Conservation (phyloP, 257 asterid genomes). For the Coffea eugenioides region DNA sequence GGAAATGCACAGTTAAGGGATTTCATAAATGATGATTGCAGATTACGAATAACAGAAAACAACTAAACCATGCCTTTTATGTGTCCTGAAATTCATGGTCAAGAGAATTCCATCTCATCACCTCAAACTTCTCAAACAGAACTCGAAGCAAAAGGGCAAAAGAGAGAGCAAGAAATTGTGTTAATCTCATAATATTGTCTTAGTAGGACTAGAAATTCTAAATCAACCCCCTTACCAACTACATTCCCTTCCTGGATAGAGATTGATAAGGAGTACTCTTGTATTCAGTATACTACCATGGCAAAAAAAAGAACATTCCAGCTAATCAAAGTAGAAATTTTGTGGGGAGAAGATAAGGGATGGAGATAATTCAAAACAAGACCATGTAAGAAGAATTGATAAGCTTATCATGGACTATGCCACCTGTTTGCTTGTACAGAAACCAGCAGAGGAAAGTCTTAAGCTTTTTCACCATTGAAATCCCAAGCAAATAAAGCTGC, state of each 20-base stretch:
- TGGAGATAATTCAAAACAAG: background rate
- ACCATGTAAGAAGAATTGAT: background rate
- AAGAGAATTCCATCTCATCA: background rate
- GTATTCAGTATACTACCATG: background rate
- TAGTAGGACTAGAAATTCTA: background rate
- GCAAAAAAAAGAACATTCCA: conserved; percentile 1
- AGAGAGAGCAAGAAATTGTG: background rate
- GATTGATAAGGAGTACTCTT: background rate
- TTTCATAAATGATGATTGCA: background rate
- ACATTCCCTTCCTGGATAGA: background rate
- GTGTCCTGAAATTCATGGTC: background rate
- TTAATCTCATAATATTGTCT: background rate
- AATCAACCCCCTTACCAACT: background rate
- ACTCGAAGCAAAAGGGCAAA: background rate
- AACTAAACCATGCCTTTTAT: background rate
- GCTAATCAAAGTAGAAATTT: background rate
- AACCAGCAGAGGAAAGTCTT: background rate
- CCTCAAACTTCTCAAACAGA: background rate
- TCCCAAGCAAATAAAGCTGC: background rate
- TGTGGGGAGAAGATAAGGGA: background rate
- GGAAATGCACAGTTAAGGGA: background rate
- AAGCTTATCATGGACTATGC: background rate
- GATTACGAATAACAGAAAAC: background rate
- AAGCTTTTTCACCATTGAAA: background rate
- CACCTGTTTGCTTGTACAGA: background rate